phyloP scores from a whole-genome alignment of 208 protist species.

The Wallacemonas rigidus region DNA sequence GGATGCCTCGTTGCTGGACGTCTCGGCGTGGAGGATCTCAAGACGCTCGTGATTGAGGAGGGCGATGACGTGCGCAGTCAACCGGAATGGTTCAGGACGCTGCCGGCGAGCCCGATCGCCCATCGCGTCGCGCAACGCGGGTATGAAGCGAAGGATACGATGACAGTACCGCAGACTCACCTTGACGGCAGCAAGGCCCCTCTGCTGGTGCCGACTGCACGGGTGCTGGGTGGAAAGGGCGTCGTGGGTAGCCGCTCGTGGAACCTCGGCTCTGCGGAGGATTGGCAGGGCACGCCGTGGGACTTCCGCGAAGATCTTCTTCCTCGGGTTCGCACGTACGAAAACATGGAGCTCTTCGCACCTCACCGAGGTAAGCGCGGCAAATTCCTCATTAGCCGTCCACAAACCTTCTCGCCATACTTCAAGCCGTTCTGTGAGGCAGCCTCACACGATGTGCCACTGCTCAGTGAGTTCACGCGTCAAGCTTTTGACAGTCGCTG shows the following conservation, averaged over 20 bases:
- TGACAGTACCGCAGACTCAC: slow-evolving; percentile 53
- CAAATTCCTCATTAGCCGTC: slow-evolving; percentile 63
- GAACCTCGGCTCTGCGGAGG: slow-evolving; percentile 63
- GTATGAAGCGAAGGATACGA: slow-evolving; percentile 55
- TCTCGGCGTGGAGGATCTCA: slow-evolving; percentile 72
- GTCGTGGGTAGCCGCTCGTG: slow-evolving; percentile 82
- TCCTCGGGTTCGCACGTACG: slow-evolving; percentile 54
- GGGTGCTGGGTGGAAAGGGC: slow-evolving; percentile 72
- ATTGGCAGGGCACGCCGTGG: slow-evolving; percentile 72
- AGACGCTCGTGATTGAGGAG: slow-evolving; percentile 67
- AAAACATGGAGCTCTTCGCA: slow-evolving; percentile 63
- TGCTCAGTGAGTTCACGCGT: slow-evolving; percentile 69
- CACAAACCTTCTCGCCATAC: slow-evolving; percentile 64
- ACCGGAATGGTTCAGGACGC: slow-evolving; percentile 59
- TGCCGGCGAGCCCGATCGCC: slow-evolving; percentile 53
- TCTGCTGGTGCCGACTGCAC: slow-evolving; percentile 72
- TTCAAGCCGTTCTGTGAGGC: slow-evolving; percentile 78
- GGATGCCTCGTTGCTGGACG: slow-evolving; percentile 76
- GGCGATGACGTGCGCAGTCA: slow-evolving; percentile 62
- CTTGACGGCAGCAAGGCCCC: slow-evolving; percentile 30
- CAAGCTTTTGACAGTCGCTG: slow-evolving; percentile 53
- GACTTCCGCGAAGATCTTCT: slow-evolving; percentile 72
- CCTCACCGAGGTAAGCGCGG: slow-evolving; percentile 75
- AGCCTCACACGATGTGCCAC: slow-evolving; percentile 64
- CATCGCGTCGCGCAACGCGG: slow-evolving; percentile 63